A percentile compares a stretch with the other conserved stretches of the same genome.
Conservation (phyloP, 768 basidiomycete genomes). For the Cytidiella melzeri region DNA sequence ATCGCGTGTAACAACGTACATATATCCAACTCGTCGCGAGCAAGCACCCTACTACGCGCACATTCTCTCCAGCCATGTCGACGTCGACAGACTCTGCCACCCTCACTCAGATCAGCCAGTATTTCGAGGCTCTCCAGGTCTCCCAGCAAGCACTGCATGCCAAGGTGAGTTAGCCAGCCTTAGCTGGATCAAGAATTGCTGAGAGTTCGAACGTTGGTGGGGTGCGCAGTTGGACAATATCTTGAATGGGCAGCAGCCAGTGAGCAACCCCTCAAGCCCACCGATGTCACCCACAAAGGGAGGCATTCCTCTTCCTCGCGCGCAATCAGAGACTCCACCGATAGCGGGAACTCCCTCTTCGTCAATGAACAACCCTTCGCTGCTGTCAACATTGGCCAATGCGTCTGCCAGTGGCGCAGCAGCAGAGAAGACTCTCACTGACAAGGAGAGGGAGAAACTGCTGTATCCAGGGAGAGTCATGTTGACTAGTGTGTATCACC, state of each 20-base stretch:
- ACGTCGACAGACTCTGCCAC: conserved; percentile 30
- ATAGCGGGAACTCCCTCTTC: conserved; percentile 8
- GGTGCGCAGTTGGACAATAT: conserved; percentile 3
- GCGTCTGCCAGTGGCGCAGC: not conserved
- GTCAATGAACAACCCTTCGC: conserved; percentile 4
- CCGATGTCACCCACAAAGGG: conserved; percentile 6
- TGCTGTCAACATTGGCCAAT: conserved; percentile 10
- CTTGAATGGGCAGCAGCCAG: not conserved
- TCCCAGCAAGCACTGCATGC: conserved; percentile 75
- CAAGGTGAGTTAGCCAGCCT: conserved; percentile 45
- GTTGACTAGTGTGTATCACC: conserved; percentile 53
- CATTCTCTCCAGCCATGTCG: not conserved
- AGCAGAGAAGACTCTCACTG: conserved; percentile 20
- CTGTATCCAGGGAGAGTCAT: conserved; percentile 81
- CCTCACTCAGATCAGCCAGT: conserved; percentile 65
- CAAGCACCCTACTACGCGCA: not conserved
- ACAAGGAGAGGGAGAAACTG: conserved; percentile 65
- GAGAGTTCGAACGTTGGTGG: no score
- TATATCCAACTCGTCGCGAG: not conserved
- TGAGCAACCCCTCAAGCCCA: conserved; percentile 5
- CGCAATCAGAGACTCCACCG: conserved; percentile 9
- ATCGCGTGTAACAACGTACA: conserved; percentile 4
- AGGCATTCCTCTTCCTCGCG: conserved; percentile 12
- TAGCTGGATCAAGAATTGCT: conserved; percentile 2
- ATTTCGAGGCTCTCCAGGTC: conserved; percentile 65